Percentiles rank a stretch among this genome's conserved stretches.
Evolutionary conservation across 139 green algal species (phyloP).

Genomic region (Edaphochlamys debaryana): DNA sequence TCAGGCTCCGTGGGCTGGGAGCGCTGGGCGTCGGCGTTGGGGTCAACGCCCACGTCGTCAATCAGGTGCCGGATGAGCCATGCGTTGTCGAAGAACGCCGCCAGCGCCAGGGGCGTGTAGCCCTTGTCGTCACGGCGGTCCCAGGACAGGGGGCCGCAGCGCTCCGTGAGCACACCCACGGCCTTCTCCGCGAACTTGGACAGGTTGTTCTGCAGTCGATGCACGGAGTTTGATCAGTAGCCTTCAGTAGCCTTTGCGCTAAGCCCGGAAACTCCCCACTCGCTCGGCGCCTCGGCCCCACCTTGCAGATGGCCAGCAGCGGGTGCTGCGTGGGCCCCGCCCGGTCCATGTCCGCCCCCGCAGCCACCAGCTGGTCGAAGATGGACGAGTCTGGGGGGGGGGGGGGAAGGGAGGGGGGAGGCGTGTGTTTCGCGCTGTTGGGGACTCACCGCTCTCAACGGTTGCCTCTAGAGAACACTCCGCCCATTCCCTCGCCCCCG

Average conservation of each 20-base stretch:
- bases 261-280: too few relatives aligned
- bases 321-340: constrained; percentile 6
- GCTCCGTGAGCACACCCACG: constrained; percentile 9
- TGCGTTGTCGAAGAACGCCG: constrained; percentile 47
- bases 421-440: too few relatives aligned
- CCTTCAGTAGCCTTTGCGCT: too few relatives aligned
- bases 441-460: too few relatives aligned
- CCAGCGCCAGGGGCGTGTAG: constrained; percentile 51
- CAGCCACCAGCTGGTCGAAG: constrained; percentile 28
- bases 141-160: constrained; percentile 23
- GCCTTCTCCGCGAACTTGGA: constrained; percentile 38
- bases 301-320: constrained; percentile 46
- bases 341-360: constrained; percentile 9
- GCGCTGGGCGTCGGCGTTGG: constrained; percentile 21
- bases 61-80: constrained; percentile 45
- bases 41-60: neutral
- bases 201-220: constrained; percentile 21
- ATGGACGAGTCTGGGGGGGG: constrained; percentile 27
- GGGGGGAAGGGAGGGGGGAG: too few relatives aligned
- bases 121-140: constrained; percentile 39
- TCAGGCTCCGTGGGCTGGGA: neutral
- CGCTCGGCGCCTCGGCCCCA: too few relatives aligned
- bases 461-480: too few relatives aligned
- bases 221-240: too few relatives aligned
- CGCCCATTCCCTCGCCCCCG: too few relatives aligned